A percentile compares a stretch with the other conserved stretches of the same genome.
Evolutionary conservation across 2,329 filamentous ascomycete species (phyloP).

Genomic region (Pseudocercospora macadamiae): DNA sequence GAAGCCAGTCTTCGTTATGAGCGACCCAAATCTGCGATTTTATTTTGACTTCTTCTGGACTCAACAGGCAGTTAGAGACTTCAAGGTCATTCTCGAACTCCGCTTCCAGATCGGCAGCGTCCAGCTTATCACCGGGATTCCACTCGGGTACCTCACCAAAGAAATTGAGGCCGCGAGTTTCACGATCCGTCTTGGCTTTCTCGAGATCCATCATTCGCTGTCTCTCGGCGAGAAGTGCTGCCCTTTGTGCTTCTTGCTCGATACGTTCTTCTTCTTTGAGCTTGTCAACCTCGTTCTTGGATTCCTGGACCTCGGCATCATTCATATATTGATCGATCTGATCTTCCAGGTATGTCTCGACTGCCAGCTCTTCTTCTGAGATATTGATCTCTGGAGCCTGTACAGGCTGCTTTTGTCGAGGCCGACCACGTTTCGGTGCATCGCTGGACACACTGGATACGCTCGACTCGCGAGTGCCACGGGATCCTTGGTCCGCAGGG

Average conservation of each 20-base stretch:
- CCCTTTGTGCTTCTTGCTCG: constrained; percentile 23
- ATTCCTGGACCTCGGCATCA: constrained; percentile 34
- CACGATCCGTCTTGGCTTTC: constrained; percentile 54
- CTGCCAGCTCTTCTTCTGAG: constrained; percentile 49
- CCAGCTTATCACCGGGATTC: constrained; percentile 27
- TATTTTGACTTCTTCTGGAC: constrained; percentile 71
- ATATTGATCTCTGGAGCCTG: constrained; percentile 40
- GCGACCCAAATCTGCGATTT: constrained; percentile 96
- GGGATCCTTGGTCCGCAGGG: neutral
- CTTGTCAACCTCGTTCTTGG: constrained; percentile 35
- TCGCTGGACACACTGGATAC: constrained; percentile 15
- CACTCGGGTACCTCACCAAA: constrained; percentile 60
- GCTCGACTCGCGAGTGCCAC: neutral
- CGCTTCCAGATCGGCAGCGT: constrained; percentile 46
- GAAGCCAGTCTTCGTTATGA: constrained; percentile 91
- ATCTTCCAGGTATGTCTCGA: constrained; percentile 51
- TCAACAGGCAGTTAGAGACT: constrained; percentile 77
- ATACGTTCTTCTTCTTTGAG: constrained; percentile 61
- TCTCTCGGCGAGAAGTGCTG: constrained; percentile 33
- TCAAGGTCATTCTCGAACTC: constrained; percentile 92
- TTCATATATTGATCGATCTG: constrained; percentile 46
- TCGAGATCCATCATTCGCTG: constrained; percentile 42
- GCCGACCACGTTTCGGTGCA: constrained; percentile 42
- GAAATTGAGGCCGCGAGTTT: constrained; percentile 58
- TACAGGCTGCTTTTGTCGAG: constrained; percentile 32